These are phyloP conservation scores for Pseudovirgaria hyperparasitica DNA, from an alignment of 2,329 filamentous ascomycete species.

Conservation along the genomic window DNA sequence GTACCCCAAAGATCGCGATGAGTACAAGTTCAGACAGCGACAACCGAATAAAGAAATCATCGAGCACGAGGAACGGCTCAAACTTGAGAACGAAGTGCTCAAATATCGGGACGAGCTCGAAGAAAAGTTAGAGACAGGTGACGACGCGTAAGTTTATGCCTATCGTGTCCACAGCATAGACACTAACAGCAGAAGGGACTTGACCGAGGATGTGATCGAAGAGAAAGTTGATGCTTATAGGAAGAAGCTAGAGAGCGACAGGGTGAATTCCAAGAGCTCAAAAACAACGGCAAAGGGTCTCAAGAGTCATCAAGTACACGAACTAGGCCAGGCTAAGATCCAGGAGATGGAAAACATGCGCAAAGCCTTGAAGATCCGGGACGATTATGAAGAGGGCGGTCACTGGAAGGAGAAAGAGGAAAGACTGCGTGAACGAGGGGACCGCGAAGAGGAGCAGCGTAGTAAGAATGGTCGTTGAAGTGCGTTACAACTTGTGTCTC, in stretches of 20 bases:
- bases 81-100: constrained; percentile 87
- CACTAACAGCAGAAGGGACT: no score
- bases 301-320: constrained; percentile 91
- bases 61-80: constrained; percentile 83
- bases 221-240: constrained; percentile 55
- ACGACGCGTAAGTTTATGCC: not conserved
- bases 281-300: constrained; percentile 42
- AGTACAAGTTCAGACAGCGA: constrained; percentile 60
- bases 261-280: constrained; percentile 21
- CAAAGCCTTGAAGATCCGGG: constrained; percentile 74
- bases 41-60: constrained; percentile 87
- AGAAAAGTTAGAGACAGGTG: constrained; percentile 44
- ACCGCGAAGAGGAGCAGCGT: no score
- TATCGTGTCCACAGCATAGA: constrained; percentile 43
- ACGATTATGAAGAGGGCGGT: constrained; percentile 72
- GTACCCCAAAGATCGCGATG: constrained; percentile 59
- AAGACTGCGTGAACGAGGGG: constrained; percentile 40
- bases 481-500: constrained; percentile 84
- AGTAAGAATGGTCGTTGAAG: not conserved
- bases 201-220: constrained; percentile 94
- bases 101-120: constrained; percentile 85
- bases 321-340: constrained; percentile 91
- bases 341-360: constrained; percentile 84
- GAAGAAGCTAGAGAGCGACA: constrained; percentile 43
- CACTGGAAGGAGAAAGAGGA: constrained; percentile 82